phyloP scores from a whole-genome alignment of 2,329 filamentous ascomycete species.

The Aspergillus sp. region DNA sequence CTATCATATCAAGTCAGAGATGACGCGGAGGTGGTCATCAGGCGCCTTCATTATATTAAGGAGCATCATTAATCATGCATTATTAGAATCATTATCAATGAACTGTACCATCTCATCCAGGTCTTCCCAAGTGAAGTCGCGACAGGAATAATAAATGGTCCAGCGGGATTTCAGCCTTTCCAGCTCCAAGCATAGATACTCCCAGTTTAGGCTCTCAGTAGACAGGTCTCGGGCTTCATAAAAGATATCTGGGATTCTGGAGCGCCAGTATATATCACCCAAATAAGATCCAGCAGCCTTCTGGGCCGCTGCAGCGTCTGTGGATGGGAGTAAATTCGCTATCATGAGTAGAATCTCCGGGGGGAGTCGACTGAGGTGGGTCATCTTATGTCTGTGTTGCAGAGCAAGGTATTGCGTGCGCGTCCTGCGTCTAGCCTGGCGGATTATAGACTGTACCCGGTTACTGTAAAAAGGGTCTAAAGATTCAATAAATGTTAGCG shows the following conservation, averaged over 20 bases:
- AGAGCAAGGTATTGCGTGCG: neutral
- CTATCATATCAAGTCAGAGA: no score
- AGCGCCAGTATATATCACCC: conserved; percentile 2
- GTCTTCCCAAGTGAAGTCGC: no score
- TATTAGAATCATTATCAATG: neutral
- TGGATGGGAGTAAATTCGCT: neutral
- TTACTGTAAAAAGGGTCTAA: neutral
- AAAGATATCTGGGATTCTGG: neutral
- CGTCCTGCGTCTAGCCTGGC: neutral
- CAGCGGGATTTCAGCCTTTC: neutral
- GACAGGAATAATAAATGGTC: no score
- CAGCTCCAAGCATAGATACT: neutral
- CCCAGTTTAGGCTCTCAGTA: neutral
- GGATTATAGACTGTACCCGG: neutral
- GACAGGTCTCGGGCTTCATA: neutral
- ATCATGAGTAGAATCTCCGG: neutral
- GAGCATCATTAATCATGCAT: no score
- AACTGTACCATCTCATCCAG: no score
- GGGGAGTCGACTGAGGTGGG: neutral
- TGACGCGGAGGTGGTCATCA: no score
- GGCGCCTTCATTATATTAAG: no score
- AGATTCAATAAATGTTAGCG: no score
- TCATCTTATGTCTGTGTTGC: neutral
- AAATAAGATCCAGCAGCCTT: neutral
- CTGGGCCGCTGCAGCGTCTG: neutral